phyloP scores from a whole-genome alignment of 176 grass and related monocot species.

The Urochloa ruziziensis region DNA sequence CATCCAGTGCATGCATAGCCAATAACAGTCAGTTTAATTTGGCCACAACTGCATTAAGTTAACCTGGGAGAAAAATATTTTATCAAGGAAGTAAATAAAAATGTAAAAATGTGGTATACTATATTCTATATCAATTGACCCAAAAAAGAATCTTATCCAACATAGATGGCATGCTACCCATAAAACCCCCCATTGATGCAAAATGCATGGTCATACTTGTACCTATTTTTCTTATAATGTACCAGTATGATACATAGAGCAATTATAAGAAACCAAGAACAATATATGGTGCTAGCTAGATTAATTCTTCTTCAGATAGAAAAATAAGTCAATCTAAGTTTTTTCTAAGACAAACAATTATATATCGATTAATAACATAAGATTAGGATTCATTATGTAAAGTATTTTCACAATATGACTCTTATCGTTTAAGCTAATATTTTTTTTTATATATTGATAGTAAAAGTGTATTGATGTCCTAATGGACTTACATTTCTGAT shows the following conservation, averaged over 20 bases:
- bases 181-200: neutral
- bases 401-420: no score
- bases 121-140: neutral
- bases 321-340: no score
- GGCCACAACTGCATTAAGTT: neutral
- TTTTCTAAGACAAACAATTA: no score
- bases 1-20: neutral
- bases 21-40: neutral
- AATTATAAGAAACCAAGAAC: neutral
- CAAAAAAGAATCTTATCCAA: neutral
- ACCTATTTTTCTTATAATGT: neutral
- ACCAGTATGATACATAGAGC: neutral
- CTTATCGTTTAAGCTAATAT: no score
- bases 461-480: no score
- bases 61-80: neutral
- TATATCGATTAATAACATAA: no score
- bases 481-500: no score
- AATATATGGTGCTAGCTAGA: neutral
- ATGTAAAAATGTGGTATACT: neutral
- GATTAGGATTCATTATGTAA: no score
- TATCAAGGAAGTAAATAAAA: neutral
- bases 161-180: neutral
- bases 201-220: neutral
- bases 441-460: no score
- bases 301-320: no score